Conservation (phyloP, 768 basidiomycete genomes). For the Xanthoconium stramineum region DNA sequence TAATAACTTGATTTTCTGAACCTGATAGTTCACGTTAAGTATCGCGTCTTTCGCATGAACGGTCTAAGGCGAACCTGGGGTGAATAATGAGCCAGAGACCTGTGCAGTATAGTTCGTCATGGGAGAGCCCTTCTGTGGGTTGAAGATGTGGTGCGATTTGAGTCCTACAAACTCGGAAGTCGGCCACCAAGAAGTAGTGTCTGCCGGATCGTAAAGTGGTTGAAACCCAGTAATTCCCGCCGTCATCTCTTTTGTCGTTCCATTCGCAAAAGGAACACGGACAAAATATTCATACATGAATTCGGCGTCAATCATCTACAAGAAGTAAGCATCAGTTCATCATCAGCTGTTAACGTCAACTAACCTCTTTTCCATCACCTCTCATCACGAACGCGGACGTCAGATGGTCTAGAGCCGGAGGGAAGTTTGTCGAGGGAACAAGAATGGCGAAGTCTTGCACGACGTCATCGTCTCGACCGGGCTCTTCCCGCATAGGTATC, state of each 20-base stretch:
- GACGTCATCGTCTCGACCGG: background rate
- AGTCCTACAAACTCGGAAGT: background rate
- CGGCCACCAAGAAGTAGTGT: background rate
- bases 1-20: background rate
- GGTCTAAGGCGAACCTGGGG: background rate
- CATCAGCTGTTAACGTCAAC: background rate
- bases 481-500: too few relatives aligned
- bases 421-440: slow-evolving; percentile 22
- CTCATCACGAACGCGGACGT: too few relatives aligned
- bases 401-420: slow-evolving; percentile 6
- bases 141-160: background rate
- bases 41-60: too few relatives aligned
- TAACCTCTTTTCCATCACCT: background rate
- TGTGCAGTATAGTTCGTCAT: background rate
- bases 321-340: background rate
- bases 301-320: background rate
- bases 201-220: slow-evolving; percentile 1
- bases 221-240: slow-evolving; percentile 19
- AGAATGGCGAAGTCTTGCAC: slow-evolving; percentile 14
- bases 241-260: slow-evolving; percentile 10
- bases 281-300: slow-evolving; percentile 20
- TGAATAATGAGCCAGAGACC: background rate
- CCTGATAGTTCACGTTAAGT: background rate
- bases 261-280: slow-evolving; percentile 13
- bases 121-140: background rate